Evolutionary conservation across 176 grass and related monocot species (phyloP), one percentile per base, ranked within the genome.

Genomic region (Panicum miliaceum): DNA sequence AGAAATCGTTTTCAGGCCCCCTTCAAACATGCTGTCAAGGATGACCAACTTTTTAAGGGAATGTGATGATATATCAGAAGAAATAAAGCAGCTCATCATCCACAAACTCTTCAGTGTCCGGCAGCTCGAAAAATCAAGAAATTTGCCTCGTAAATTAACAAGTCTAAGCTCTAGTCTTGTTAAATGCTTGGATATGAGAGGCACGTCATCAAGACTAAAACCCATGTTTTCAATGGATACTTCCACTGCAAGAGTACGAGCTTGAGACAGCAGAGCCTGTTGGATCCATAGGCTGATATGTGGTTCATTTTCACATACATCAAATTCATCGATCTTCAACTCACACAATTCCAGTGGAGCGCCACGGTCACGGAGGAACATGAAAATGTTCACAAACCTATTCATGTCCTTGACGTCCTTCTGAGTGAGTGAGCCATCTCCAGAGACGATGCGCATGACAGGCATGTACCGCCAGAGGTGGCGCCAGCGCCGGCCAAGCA

Each of bases 381-480:
- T 16, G 12, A 65, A 32, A 16, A 7, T 16, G 29, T 37, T 20
- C 6, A 66, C 6, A 16, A 66, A 66, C 6, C 1, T 15, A 4
- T 66, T 35, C 32, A 38, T 4, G 18, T 35, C 4, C 14, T 9
- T 36, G 62, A 36, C 4, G 1, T 65, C 62, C 29, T 32, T 9
- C 27, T 0, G 7, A 8, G 43, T 45, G 43, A 45, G 6, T 27
- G 54, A 20, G 64, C 35, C 43, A 45, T 45, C 8, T 48, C 4
- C 46, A 48, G 4, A 51, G 13, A 5, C 5, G 29, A 85, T 13
- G 27, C 65, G 75, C 83, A 85, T 53, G 51, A 37, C 15, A 1
- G 84, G 53, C 65, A 79, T 78, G 27, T 53, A 70, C 64, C 48
- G 71, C 84, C 84, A 51, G 48, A 51, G 48, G 48, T 18, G 15